phyloP scores from a whole-genome alignment of 2,329 filamentous ascomycete species.

The Penicillium verrucosum region DNA sequence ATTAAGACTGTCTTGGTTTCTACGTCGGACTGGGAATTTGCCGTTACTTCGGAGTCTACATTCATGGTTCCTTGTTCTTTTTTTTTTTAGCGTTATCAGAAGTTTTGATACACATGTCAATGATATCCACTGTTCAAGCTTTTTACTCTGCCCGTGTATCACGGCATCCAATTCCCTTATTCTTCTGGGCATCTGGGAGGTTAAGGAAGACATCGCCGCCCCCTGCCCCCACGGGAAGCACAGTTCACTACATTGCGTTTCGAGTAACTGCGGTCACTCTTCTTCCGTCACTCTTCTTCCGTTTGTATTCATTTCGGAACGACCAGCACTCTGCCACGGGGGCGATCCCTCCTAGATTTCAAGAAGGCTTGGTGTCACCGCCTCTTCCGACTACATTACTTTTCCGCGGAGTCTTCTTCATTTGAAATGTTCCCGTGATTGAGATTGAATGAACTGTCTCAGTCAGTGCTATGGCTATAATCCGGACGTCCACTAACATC shows the following conservation, averaged over 20 bases:
- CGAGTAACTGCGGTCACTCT: background rate
- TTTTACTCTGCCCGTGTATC: background rate
- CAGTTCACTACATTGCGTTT: background rate
- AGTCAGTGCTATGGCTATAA: background rate
- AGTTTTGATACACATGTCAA: background rate
- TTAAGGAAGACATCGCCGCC: too few species aligned
- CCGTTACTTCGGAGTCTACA: background rate
- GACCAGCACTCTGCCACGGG: too few species aligned
- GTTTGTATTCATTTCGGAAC: too few species aligned
- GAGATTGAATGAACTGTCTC: background rate
- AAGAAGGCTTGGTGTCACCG: too few species aligned
- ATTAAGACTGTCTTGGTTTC: conserved; percentile 7
- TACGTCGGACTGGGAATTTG: background rate
- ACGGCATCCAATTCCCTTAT: background rate
- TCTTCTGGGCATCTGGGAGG: background rate
- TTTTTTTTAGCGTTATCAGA: conserved; percentile 2
- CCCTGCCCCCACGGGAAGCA: too few species aligned
- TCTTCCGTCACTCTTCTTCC: too few species aligned
- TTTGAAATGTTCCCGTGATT: background rate
- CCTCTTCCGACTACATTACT: too few species aligned
- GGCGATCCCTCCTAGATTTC: background rate
- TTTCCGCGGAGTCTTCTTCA: background rate
- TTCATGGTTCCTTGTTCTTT: background rate
- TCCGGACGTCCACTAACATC: background rate
- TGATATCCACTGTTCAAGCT: background rate